These are phyloP conservation scores for Cetradonia linearis DNA, from an alignment of 495 filamentous ascomycete species.

Conservation along the genomic window DNA sequence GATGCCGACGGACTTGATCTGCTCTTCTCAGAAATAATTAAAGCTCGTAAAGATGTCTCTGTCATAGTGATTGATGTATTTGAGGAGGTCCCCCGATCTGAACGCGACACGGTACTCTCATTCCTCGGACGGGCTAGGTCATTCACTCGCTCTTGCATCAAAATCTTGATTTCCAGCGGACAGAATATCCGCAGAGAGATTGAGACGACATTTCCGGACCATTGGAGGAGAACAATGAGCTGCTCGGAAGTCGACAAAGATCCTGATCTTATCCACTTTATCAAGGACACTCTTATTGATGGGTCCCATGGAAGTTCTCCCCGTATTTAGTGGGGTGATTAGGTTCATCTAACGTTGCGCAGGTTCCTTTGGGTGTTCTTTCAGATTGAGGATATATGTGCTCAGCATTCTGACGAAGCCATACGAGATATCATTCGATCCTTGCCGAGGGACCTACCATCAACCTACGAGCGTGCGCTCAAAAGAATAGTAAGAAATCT, in stretches of 20 bases:
- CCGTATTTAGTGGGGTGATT: too few species aligned
- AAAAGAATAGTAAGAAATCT: conserved; percentile 16
- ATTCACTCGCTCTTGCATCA: background rate
- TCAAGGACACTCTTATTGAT: conserved; percentile 22
- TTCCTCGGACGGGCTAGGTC: background rate
- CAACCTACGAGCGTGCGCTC: conserved; percentile 27
- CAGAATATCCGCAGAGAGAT: conserved; percentile 13
- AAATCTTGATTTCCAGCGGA: conserved; percentile 19
- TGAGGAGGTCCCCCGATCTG: conserved; percentile 5
- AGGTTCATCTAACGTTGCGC: background rate
- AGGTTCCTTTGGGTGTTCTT: conserved; percentile 35
- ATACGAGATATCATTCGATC: conserved; percentile 27
- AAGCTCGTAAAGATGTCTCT: background rate
- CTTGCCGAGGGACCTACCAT: conserved; percentile 28
- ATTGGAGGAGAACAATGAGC: conserved; percentile 9
- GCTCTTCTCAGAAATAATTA: background rate
- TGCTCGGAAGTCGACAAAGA: conserved; percentile 6
- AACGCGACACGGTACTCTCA: conserved; percentile 9
- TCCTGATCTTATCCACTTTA: conserved; percentile 14
- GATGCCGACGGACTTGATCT: background rate
- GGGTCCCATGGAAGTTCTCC: conserved; percentile 24
- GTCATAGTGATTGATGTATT: conserved; percentile 16
- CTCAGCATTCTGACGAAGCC: conserved; percentile 29
- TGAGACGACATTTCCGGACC: background rate
- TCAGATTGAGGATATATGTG: conserved; percentile 31